Conservation (phyloP, 352 stramenopile genomes). For the Phytophthora niederhauseri region DNA sequence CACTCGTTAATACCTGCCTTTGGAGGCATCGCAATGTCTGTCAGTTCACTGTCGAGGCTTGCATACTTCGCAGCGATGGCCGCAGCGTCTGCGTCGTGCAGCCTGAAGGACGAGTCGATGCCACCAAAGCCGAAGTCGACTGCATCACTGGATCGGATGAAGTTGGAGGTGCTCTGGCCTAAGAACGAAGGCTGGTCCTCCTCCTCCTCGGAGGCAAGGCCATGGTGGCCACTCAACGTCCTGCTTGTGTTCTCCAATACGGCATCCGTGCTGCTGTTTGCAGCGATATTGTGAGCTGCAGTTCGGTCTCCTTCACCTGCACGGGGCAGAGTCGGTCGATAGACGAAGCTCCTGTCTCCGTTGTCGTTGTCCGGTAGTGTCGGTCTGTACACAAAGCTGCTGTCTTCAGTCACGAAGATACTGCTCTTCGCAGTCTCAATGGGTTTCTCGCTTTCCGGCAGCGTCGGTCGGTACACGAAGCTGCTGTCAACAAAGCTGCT, state of each 20-base stretch:
- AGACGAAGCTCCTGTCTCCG: constrained; percentile 7
- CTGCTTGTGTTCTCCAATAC: background rate
- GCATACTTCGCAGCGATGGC: background rate
- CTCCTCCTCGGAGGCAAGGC: constrained; percentile 1
- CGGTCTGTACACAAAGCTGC: constrained; percentile 11
- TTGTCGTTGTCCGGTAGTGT: constrained; percentile 8
- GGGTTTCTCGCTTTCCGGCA: background rate
- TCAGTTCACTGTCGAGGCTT: constrained; percentile 20
- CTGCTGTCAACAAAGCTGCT: background rate
- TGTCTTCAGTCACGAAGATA: background rate
- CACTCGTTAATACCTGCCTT: no score
- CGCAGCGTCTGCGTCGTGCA: constrained; percentile 7
- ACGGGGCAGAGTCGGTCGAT: constrained; percentile 8
- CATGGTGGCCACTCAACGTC: background rate
- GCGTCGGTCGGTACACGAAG: constrained; percentile 7
- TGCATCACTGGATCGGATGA: constrained; percentile 23
- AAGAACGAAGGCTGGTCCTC: constrained; percentile 14
- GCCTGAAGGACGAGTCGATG: constrained; percentile 26
- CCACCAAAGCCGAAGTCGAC: constrained; percentile 10
- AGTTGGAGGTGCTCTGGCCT: constrained; percentile 21
- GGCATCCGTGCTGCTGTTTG: background rate
- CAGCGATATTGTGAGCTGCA: background rate
- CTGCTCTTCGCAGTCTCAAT: background rate
- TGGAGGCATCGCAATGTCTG: background rate
- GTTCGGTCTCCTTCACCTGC: background rate